phyloP scores from a whole-genome alignment of 1,284 basidiomycete species.

The Wolfiporia cocos region DNA sequence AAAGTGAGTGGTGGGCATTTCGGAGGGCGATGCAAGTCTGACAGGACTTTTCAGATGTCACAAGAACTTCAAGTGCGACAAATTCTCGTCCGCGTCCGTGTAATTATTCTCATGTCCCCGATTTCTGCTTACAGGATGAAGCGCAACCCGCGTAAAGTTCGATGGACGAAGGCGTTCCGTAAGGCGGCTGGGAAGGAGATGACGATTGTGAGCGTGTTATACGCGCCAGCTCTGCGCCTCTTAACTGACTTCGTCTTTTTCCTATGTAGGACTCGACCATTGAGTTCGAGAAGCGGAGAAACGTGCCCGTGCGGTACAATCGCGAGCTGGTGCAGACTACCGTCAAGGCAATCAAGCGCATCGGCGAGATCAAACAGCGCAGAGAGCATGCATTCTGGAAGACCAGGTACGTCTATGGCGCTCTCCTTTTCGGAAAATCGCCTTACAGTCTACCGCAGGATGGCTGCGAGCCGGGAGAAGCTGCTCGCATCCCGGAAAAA shows the following conservation, averaged over 20 bases:
- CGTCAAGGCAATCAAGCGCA: conserved; percentile 95
- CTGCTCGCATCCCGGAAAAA: conserved; percentile 64
- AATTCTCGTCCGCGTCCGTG: background rate
- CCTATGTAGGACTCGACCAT: conserved; percentile 88
- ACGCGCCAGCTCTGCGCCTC: background rate
- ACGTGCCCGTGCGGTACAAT: conserved; percentile 97
- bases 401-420: conserved; percentile 56
- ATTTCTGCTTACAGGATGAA: conserved; percentile 89
- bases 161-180: conserved; percentile 99
- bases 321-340: conserved; percentile 92
- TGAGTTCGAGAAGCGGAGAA: conserved; percentile 98
- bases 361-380: conserved; percentile 88
- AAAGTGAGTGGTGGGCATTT: conserved; percentile 56
- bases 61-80: conserved; percentile 90
- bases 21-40: background rate
- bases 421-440: background rate
- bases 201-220: conserved; percentile 76
- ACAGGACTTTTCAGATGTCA: conserved; percentile 63
- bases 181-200: conserved; percentile 99
- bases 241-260: background rate
- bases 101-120: conserved; percentile 1
- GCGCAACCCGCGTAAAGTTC: conserved; percentile 97
- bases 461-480: conserved; percentile 75
- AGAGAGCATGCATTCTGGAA: conserved; percentile 98
- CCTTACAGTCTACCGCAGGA: conserved; percentile 40